Evolutionary conservation across 768 basidiomycete genomes (phyloP).

Genomic region (Kwoniella botswanensis): DNA sequence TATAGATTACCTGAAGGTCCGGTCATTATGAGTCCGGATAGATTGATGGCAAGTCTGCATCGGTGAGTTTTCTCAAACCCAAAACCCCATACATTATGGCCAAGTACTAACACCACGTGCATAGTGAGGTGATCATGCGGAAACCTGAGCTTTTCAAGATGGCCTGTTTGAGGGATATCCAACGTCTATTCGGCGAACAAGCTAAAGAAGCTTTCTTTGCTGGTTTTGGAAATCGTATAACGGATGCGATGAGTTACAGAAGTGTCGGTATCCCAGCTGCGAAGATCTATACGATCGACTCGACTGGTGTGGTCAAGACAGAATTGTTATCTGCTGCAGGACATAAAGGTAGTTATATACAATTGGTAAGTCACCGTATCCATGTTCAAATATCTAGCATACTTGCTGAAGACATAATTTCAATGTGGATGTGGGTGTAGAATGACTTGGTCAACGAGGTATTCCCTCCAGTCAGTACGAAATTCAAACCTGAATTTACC

Average conservation of each 20-base stretch:
- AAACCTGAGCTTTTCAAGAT: conserved; percentile 99
- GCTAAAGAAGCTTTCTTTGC: conserved; percentile 82
- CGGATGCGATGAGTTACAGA: conserved; percentile 96
- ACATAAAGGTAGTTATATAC: conserved; percentile 97
- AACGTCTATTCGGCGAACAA: conserved; percentile 74
- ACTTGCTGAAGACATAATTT: conserved; percentile 6
- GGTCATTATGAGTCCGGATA: conserved; percentile 98
- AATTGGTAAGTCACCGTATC: conserved; percentile 65
- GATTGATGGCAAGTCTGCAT: conserved; percentile 90
- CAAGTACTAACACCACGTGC: background rate
- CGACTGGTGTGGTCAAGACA: conserved; percentile 92
- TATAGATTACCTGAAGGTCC: conserved; percentile 97
- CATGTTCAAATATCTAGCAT: too few relatives aligned
- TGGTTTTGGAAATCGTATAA: conserved; percentile 97
- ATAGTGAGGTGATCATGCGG: conserved; percentile 95
- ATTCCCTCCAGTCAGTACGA: conserved; percentile 93
- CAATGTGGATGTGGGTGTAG: conserved; percentile 22
- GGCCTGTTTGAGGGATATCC: conserved; percentile 95
- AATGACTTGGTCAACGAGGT: conserved; percentile 99
- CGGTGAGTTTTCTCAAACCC: conserved; percentile 64
- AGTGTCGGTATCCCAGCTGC: conserved; percentile 93
- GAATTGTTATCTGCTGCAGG: conserved; percentile 95
- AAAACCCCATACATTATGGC: too few relatives aligned
- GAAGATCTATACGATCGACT: conserved; percentile 93
- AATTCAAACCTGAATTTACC: conserved; percentile 84